phyloP scores from a whole-genome alignment of 2,329 filamentous ascomycete species.

The Pseudogymnoascus sp. region DNA sequence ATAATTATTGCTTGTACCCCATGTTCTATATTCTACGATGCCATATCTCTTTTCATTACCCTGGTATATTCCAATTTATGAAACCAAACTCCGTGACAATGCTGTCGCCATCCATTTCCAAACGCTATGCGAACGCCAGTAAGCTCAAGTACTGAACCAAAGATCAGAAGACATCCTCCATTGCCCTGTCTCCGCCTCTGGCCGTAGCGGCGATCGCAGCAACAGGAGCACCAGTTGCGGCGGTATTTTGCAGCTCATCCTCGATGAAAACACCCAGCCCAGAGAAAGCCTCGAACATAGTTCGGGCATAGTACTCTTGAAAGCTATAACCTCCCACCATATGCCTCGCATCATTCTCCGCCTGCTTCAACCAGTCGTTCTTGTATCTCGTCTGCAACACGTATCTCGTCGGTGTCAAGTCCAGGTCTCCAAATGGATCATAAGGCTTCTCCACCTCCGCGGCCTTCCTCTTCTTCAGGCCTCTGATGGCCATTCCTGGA shows the following conservation, averaged over 20 bases:
- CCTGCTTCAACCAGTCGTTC: constrained; percentile 63
- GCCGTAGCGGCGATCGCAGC: constrained; percentile 29
- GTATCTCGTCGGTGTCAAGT: constrained; percentile 62
- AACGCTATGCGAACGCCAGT: constrained; percentile 4
- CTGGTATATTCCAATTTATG: constrained; percentile 3
- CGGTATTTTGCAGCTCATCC: constrained; percentile 46
- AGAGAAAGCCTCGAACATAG: constrained; percentile 81
- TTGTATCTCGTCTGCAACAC: constrained; percentile 61
- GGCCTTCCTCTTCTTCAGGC: constrained; percentile 59
- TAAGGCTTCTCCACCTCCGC: constrained; percentile 66
- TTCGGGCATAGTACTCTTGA: constrained; percentile 70
- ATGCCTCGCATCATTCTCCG: constrained; percentile 56
- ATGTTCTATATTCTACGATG: background rate
- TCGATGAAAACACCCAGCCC: constrained; percentile 81
- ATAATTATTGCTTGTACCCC: background rate
- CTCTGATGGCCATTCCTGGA: constrained; percentile 59
- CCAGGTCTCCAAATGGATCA: constrained; percentile 76
- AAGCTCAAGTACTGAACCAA: background rate
- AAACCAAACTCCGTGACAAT: constrained; percentile 5
- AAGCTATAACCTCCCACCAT: constrained; percentile 76
- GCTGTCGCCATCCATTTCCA: constrained; percentile 6
- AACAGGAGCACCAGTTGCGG: constrained; percentile 30
- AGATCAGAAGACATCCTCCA: constrained; percentile 39
- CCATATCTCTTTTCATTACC: background rate
- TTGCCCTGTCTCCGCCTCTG: constrained; percentile 36